Percentiles rank a stretch among this genome's conserved stretches.
Evolutionary conservation across 331 rosid species (phyloP).

Genomic region (Phaseolus coccineus): DNA sequence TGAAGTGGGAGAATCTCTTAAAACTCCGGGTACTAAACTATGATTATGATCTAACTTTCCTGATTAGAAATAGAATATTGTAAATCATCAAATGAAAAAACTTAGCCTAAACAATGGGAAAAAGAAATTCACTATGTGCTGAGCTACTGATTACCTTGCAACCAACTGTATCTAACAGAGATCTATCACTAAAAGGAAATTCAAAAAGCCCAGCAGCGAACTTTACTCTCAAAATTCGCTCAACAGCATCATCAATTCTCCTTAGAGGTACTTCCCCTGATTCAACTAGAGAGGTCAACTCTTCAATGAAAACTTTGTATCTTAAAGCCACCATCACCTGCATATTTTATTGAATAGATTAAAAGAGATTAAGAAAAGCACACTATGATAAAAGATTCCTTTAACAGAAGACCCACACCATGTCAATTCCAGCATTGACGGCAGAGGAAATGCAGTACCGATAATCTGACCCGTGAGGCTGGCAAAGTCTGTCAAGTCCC

Average conservation of each 20-base stretch:
- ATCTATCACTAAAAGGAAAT: constrained; percentile 70
- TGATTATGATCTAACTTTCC: constrained; percentile 12
- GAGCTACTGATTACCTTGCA: constrained; percentile 65
- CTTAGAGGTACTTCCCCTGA: constrained; percentile 68
- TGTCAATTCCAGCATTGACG: constrained; percentile 86
- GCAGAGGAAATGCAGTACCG: constrained; percentile 67
- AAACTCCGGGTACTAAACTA: too few species aligned
- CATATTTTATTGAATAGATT: constrained; percentile 37
- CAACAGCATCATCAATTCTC: constrained; percentile 86
- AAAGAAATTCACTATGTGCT: constrained; percentile 7
- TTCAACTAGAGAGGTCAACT: constrained; percentile 64
- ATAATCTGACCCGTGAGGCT: constrained; percentile 68
- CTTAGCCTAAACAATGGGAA: neutral
- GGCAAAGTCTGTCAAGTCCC: constrained; percentile 70
- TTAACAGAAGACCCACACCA: constrained; percentile 57
- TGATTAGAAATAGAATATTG: neutral
- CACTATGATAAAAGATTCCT: constrained; percentile 24
- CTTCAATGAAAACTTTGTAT: constrained; percentile 60
- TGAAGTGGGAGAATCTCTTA: too few species aligned
- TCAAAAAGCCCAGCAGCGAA: constrained; percentile 81
- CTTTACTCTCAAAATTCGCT: constrained; percentile 86
- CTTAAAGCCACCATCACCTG: constrained; percentile 81
- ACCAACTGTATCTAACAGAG: constrained; percentile 79
- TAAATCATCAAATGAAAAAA: neutral
- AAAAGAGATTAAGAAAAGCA: constrained; percentile 20